These are phyloP conservation scores for Penicillium sp. DNA, from an alignment of 2,329 filamentous ascomycete genomes.

Conservation along the genomic window DNA sequence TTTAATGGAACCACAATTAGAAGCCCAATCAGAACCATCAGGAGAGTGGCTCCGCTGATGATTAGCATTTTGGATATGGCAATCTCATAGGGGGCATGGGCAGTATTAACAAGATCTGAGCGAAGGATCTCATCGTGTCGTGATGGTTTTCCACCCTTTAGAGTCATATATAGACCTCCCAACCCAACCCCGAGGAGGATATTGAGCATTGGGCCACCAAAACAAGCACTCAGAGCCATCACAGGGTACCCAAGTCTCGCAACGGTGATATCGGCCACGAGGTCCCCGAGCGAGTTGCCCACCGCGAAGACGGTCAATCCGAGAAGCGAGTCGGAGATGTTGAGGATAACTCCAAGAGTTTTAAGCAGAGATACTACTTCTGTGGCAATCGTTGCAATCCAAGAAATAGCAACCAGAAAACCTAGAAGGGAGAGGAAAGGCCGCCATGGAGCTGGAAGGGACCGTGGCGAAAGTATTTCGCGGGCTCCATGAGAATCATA, in stretches of 20 bases:
- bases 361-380: conserved; percentile 96
- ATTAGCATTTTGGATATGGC: conserved; percentile 80
- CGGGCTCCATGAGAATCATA: conserved; percentile 1
- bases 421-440: conserved; percentile 81
- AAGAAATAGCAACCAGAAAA: conserved; percentile 86
- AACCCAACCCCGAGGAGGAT: conserved; percentile 94
- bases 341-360: conserved; percentile 82
- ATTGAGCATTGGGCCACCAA: conserved; percentile 97
- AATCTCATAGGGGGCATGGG: conserved; percentile 67
- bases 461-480: conserved; percentile 38
- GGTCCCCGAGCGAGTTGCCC: conserved; percentile 88
- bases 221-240: conserved; percentile 92
- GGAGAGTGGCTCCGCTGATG: conserved; percentile 77
- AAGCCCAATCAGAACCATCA: conserved; percentile 74
- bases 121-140: conserved; percentile 12
- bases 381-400: conserved; percentile 93
- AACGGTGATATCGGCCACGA: conserved; percentile 92
- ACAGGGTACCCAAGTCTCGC: conserved; percentile 91
- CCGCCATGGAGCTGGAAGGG: conserved; percentile 67
- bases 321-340: conserved; percentile 91
- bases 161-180: conserved; percentile 81
- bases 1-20: conserved; percentile 80
- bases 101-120: not conserved
- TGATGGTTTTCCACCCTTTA: conserved; percentile 47
- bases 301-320: conserved; percentile 95